Evolutionary conservation across 2,329 filamentous ascomycete species (phyloP).

Genomic region (Exserohilum rostratum): DNA sequence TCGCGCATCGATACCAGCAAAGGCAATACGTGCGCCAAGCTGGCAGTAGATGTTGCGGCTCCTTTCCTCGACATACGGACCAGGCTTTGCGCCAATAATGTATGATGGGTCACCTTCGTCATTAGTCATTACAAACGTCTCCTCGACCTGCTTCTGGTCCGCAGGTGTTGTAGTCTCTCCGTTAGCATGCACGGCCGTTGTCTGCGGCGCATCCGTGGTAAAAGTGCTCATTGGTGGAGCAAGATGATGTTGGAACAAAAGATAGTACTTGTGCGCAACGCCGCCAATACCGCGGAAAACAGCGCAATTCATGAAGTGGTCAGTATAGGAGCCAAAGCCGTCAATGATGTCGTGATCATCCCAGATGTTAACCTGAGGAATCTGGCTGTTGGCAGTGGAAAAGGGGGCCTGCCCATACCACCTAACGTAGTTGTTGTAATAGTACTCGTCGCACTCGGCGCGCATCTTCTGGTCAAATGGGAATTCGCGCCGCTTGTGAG

Average conservation of each 20-base stretch:
- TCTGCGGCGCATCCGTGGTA: conserved; percentile 72
- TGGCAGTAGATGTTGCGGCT: conserved; percentile 68
- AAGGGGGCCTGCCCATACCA: conserved; percentile 75
- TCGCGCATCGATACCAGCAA: conserved; percentile 64
- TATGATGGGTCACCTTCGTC: conserved; percentile 71
- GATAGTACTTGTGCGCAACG: conserved; percentile 64
- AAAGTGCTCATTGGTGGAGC: conserved; percentile 85
- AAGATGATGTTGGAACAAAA: conserved; percentile 75
- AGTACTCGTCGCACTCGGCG: conserved; percentile 65
- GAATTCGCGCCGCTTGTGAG: conserved; percentile 64
- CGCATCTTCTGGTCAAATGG: conserved; percentile 70
- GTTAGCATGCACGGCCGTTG: conserved; percentile 55
- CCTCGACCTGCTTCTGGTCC: conserved; percentile 74
- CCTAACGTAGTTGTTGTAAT: conserved; percentile 65
- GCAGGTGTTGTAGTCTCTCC: conserved; percentile 61
- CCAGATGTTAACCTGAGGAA: conserved; percentile 70
- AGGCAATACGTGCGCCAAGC: conserved; percentile 68
- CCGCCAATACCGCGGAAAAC: conserved; percentile 71
- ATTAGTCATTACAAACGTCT: conserved; percentile 72
- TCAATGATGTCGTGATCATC: conserved; percentile 72
- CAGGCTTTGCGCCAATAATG: conserved; percentile 77
- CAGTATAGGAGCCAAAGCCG: conserved; percentile 69
- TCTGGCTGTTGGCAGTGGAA: conserved; percentile 64
- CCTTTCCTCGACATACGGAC: conserved; percentile 67
- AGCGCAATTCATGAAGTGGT: conserved; percentile 69